Percentiles rank a stretch among this genome's conserved stretches.
phyloP scores from a whole-genome alignment of 2,329 filamentous ascomycete genomes.

The Alternaria rosae region DNA sequence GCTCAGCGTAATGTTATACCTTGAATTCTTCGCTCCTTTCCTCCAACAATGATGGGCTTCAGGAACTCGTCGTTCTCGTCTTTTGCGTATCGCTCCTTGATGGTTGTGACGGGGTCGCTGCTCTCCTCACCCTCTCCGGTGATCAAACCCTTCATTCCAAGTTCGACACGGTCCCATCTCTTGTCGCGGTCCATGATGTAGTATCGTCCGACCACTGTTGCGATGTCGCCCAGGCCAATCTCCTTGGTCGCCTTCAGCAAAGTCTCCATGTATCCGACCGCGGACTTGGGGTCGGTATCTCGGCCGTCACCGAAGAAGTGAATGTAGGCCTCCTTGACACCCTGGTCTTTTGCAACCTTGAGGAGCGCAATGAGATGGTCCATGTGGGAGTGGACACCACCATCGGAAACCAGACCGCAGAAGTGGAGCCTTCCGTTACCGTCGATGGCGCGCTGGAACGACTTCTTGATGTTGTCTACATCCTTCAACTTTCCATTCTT shows the following conservation, averaged over 20 bases:
- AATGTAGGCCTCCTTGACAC: constrained; percentile 90
- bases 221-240: constrained; percentile 84
- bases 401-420: constrained; percentile 90
- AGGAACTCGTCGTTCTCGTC: constrained; percentile 97
- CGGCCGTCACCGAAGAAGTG: constrained; percentile 99
- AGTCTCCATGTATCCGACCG: constrained; percentile 84
- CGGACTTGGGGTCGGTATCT: constrained; percentile 97
- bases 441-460: constrained; percentile 80
- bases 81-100: constrained; percentile 86
- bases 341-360: constrained; percentile 86
- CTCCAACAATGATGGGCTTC: constrained; percentile 94
- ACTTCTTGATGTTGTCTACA: constrained; percentile 77
- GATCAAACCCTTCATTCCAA: constrained; percentile 87
- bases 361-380: constrained; percentile 88
- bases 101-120: constrained; percentile 82
- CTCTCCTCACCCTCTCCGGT: constrained; percentile 86
- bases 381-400: constrained; percentile 97
- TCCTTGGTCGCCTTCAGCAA: constrained; percentile 82
- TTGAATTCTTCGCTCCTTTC: constrained; percentile 84
- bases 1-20: constrained; percentile 57
- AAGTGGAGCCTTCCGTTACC: constrained; percentile 93
- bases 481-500: constrained; percentile 82
- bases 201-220: constrained; percentile 93
- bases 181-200: constrained; percentile 99
- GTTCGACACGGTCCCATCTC: constrained; percentile 94